Evolutionary conservation across 1,284 basidiomycete genomes (phyloP), one percentile per base, ranked within the genome.

Genomic region (Heterobasidion occidentale): DNA sequence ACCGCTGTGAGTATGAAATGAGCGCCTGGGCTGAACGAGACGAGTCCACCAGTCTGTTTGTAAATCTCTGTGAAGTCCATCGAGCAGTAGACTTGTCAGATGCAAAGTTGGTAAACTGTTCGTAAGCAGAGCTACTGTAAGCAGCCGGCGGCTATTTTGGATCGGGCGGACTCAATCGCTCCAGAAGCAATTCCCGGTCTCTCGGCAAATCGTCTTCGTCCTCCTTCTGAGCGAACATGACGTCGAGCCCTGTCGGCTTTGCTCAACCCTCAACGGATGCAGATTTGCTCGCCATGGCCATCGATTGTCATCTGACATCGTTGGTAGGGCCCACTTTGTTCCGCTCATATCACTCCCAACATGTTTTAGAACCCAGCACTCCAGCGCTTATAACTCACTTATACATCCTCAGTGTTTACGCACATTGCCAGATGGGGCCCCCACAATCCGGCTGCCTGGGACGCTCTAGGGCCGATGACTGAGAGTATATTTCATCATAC

Each of bases 51-150:
- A 2, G 88, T 79, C 56, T 90, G 88, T 59, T 80, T 81, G 76
- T 90, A 92, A 58, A 89, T 77, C 67, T 92, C 87, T 20, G 89
- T 91, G 64, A 90, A 92, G 70, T 92, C 76, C 73, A 75, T 75
- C 20, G 36, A 12, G 14, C 14, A 7, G 46, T 33, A 12, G 11
- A 42, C 38, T 33, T 19, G 11, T n/a, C n/a, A 42, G 27, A 27
- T 27, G 27, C 27, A 27, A 27, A 27, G 27, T 27, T 27, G 27
- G 27, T 5, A 6, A 4, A 27, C 4, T 27, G n/a, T 42, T 42
- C 9, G 38, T 42, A 42, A 42, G 27, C 27, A 27, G 4, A 27
- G 27, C 27, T 27, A 5, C 27, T 27, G 27, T 27, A 4, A 27
- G 27, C 27, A 27, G 27, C 27, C 27, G 27, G 27, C 27, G 27